Percentiles rank a stretch among this genome's conserved stretches.
Evolutionary conservation across 2,329 filamentous ascomycete species (phyloP).

Genomic region (Sphaerulina musiva): DNA sequence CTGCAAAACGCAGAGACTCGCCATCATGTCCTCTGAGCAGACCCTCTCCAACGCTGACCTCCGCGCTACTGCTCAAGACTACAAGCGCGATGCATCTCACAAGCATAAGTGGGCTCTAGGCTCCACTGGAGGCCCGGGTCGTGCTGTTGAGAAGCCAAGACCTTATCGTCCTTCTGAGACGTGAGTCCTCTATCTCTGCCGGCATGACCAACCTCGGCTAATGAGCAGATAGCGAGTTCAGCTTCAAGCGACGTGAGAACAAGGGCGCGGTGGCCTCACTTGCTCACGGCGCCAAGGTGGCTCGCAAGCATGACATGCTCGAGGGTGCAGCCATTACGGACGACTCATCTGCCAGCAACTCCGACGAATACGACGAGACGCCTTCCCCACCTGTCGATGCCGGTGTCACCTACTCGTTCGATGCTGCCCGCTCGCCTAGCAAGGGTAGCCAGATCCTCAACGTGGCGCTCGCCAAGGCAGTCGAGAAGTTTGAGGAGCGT

Average conservation of each 20-base stretch:
- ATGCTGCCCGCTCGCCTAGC: slow-evolving; percentile 44
- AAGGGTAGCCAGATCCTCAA: slow-evolving; percentile 54
- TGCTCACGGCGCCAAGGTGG: slow-evolving; percentile 26
- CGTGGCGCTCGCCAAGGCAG: slow-evolving; percentile 51
- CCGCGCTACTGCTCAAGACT: slow-evolving; percentile 49
- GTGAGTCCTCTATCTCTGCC: slow-evolving; percentile 21
- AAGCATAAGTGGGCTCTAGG: slow-evolving; percentile 49
- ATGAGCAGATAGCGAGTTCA: slow-evolving; percentile 23
- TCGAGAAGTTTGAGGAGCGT: slow-evolving; percentile 54
- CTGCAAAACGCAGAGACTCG: slow-evolving; percentile 1
- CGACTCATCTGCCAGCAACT: slow-evolving; percentile 41
- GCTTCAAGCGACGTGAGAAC: slow-evolving; percentile 26
- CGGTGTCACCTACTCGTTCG: slow-evolving; percentile 50
- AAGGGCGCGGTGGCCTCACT: slow-evolving; percentile 28
- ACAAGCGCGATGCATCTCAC: slow-evolving; percentile 45
- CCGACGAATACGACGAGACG: slow-evolving; percentile 41
- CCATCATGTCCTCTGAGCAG: slow-evolving; percentile 43
- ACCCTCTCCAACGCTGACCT: slow-evolving; percentile 47
- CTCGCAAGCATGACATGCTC: slow-evolving; percentile 42
- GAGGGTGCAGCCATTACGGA: slow-evolving; percentile 30
- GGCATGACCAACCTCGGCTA: neutral
- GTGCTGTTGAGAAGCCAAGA: slow-evolving; percentile 29
- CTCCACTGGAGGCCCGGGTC: slow-evolving; percentile 26
- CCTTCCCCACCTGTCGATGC: slow-evolving; percentile 42
- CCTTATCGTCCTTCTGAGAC: slow-evolving; percentile 31